These are phyloP conservation scores for Fusarium sp. DNA, from an alignment of 2,329 filamentous ascomycete genomes.

Conservation along the genomic window DNA sequence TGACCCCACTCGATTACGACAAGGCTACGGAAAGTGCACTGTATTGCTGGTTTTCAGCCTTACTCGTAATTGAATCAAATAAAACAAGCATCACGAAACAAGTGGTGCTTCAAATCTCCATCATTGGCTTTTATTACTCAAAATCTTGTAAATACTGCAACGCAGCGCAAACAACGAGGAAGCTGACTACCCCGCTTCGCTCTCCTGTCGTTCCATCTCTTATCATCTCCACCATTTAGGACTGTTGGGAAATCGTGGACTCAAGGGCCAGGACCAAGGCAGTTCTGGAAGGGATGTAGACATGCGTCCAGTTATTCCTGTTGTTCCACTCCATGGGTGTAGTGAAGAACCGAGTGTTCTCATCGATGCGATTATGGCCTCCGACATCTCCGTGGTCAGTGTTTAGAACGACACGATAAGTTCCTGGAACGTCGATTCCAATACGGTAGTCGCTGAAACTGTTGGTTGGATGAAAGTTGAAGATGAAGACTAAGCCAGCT, in stretches of 20 bases:
- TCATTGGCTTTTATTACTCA: constrained; percentile 26
- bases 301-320: constrained; percentile 88
- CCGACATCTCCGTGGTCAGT: constrained; percentile 82
- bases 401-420: constrained; percentile 87
- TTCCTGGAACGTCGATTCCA: constrained; percentile 84
- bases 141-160: constrained; percentile 4
- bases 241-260: constrained; percentile 41
- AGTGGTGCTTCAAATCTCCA: background rate
- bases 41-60: background rate
- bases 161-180: constrained; percentile 6
- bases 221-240: background rate
- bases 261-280: constrained; percentile 75
- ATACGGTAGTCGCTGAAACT: constrained; percentile 95
- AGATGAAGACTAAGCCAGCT: constrained; percentile 88
- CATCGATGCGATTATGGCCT: constrained; percentile 80
- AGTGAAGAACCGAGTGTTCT: constrained; percentile 90
- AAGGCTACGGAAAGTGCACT: background rate
- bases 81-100: background rate
- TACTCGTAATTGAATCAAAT: background rate
- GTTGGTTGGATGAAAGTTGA: constrained; percentile 90
- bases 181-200: constrained; percentile 1
- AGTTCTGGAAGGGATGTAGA: constrained; percentile 87
- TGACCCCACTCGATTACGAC: background rate
- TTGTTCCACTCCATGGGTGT: constrained; percentile 91
- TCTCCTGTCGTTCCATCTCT: background rate